These are phyloP conservation scores for Ajuga reptans DNA, from an alignment of 305 asterid genomes.

Conservation along the genomic window DNA sequence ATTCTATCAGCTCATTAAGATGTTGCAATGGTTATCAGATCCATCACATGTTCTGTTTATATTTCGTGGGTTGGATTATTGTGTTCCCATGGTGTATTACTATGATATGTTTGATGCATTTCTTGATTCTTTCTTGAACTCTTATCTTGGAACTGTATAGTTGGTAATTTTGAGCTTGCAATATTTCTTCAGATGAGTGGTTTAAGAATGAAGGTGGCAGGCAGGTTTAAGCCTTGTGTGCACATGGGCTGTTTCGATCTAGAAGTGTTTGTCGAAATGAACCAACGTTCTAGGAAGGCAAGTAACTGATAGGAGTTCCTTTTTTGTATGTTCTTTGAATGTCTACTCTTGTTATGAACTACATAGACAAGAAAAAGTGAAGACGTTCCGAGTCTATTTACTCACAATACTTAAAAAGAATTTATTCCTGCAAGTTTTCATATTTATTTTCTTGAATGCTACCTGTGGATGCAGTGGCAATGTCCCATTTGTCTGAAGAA, in stretches of 20 bases:
- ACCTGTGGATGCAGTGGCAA: constrained; percentile 80
- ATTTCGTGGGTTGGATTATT: neutral
- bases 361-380: neutral
- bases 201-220: constrained; percentile 86
- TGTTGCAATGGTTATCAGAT: neutral
- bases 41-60: neutral
- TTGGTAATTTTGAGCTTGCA: constrained; percentile 14
- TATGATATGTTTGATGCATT: neutral
- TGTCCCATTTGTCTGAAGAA: constrained; percentile 94
- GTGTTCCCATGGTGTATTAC: neutral
- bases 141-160: constrained; percentile 17
- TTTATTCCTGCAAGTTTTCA: constrained; percentile 4
- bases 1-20: neutral
- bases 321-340: neutral
- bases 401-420: neutral
- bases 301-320: constrained; percentile 13
- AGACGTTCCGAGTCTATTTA: neutral
- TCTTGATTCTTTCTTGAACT: neutral
- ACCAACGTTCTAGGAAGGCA: constrained; percentile 89
- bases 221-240: constrained; percentile 79
- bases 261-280: constrained; percentile 87
- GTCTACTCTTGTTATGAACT: neutral
- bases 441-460: constrained; percentile 17
- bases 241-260: constrained; percentile 99
- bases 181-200: constrained; percentile 72